Percentiles rank a stretch among this genome's conserved stretches.
phyloP scores from a whole-genome alignment of 176 grass and related monocot species.

The Alopecurus myosuroides region DNA sequence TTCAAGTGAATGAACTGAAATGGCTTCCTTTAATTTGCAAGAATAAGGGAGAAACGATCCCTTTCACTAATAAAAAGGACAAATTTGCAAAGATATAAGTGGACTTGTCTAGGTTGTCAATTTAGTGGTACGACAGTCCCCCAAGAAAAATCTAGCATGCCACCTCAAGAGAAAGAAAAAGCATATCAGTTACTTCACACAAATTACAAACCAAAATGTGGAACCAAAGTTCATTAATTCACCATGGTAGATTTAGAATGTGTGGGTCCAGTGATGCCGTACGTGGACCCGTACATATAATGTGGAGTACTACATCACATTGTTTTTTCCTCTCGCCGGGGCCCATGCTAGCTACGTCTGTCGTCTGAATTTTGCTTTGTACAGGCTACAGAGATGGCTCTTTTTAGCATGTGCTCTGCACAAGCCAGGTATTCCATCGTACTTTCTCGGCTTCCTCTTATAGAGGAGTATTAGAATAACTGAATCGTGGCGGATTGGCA shows the following conservation, averaged over 20 bases:
- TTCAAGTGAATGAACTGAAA: background rate
- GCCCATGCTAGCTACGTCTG: conserved; percentile 25
- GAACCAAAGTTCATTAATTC: background rate
- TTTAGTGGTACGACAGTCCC: too few relatives aligned
- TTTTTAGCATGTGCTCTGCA: conserved; percentile 50
- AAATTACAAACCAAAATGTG: background rate
- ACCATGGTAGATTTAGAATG: conserved; percentile 27
- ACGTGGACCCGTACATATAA: conserved; percentile 37
- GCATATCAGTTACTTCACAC: background rate
- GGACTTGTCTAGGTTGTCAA: background rate
- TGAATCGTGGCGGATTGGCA: conserved; percentile 23
- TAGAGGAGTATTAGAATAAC: conserved; percentile 31
- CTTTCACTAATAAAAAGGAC: too few relatives aligned
- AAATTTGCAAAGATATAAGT: background rate
- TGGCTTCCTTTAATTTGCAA: background rate
- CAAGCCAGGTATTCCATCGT: conserved; percentile 42
- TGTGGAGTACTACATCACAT: conserved; percentile 21
- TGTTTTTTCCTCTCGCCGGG: conserved; percentile 29
- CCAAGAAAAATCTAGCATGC: background rate
- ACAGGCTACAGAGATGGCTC: background rate
- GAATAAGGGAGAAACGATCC: background rate
- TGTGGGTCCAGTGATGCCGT: conserved; percentile 26
- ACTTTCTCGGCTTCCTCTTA: conserved; percentile 47
- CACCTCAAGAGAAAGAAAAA: background rate
- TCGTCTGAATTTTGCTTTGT: conserved; percentile 35